Percentiles rank a stretch among this genome's conserved stretches.
phyloP scores from a whole-genome alignment of 352 stramenopile species.

The Discostella stelligera region DNA sequence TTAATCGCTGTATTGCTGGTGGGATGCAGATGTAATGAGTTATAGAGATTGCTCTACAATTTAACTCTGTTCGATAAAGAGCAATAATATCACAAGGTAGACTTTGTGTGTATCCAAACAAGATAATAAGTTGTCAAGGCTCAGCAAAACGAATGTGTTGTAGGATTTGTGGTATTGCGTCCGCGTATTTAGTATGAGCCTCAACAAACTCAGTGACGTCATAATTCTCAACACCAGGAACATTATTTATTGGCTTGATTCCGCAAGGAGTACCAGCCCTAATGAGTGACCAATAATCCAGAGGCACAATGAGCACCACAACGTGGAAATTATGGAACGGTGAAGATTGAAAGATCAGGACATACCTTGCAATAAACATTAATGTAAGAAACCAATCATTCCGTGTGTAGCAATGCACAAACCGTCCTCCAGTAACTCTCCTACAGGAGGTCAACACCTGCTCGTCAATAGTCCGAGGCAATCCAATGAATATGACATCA shows the following conservation, averaged over 20 bases:
- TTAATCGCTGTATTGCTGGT: slow-evolving; percentile 93
- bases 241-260: slow-evolving; percentile 44
- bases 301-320: neutral
- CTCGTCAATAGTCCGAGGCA: slow-evolving; percentile 38
- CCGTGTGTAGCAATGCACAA: slow-evolving; percentile 51
- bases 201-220: slow-evolving; percentile 57
- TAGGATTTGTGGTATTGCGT: slow-evolving; percentile 51
- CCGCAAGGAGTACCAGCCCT: slow-evolving; percentile 48
- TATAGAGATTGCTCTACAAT: neutral
- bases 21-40: slow-evolving; percentile 47
- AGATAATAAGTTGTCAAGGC: slow-evolving; percentile 14
- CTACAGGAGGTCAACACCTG: slow-evolving; percentile 35
- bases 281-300: neutral
- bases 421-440: slow-evolving; percentile 36
- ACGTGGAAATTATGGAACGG: neutral
- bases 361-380: slow-evolving; percentile 46
- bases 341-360: neutral
- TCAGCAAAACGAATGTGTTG: slow-evolving; percentile 43
- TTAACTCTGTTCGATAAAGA: neutral
- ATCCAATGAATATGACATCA: slow-evolving; percentile 55
- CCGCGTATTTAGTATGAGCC: slow-evolving; percentile 49
- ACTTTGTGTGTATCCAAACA: neutral
- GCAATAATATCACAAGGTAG: no score
- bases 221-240: slow-evolving; percentile 64
- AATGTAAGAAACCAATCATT: slow-evolving; percentile 53